Percentiles rank a stretch among this genome's conserved stretches.
Conservation (phyloP, 768 basidiomycete genomes). For the Coprinellus micaceus region DNA sequence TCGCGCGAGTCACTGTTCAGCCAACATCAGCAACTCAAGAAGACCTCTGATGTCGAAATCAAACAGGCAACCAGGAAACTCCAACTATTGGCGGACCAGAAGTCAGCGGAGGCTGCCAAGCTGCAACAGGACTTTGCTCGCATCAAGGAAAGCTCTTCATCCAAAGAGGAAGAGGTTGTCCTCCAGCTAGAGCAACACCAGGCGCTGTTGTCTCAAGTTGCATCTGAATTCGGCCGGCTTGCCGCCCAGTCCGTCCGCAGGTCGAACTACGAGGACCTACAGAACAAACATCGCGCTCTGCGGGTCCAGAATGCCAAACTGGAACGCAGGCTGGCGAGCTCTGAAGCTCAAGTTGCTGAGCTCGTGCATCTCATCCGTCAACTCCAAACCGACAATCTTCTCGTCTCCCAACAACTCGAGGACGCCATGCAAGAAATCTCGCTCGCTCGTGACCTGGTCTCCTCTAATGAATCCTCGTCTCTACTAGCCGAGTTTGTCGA, state of each 20-base stretch:
- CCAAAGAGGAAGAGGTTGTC: constrained; percentile 44
- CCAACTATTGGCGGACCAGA: constrained; percentile 34
- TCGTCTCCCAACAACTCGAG: constrained; percentile 34
- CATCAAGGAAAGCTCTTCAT: constrained; percentile 27
- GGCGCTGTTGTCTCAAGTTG: constrained; percentile 41
- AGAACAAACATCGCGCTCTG: constrained; percentile 34
- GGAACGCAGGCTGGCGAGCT: constrained; percentile 65
- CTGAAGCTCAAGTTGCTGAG: constrained; percentile 64
- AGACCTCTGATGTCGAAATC: constrained; percentile 39
- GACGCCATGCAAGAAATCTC: constrained; percentile 30
- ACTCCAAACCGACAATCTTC: constrained; percentile 46
- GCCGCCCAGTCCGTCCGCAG: constrained; percentile 32
- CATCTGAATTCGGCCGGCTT: constrained; percentile 20
- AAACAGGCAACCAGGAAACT: constrained; percentile 29
- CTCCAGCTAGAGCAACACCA: constrained; percentile 50
- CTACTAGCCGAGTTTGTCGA: constrained; percentile 1
- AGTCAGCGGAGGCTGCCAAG: constrained; percentile 33
- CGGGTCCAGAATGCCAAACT: constrained; percentile 34
- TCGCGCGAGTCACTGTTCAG: constrained; percentile 46
- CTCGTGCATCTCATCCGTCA: constrained; percentile 61
- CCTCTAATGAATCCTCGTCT: neutral
- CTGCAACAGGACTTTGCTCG: constrained; percentile 29
- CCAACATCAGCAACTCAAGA: constrained; percentile 39
- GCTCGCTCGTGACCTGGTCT: constrained; percentile 21
- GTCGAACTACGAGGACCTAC: constrained; percentile 34